Evolutionary conservation across 2,329 filamentous ascomycete species (phyloP).

Genomic region (Pseudocercospora pini-densiflorae): DNA sequence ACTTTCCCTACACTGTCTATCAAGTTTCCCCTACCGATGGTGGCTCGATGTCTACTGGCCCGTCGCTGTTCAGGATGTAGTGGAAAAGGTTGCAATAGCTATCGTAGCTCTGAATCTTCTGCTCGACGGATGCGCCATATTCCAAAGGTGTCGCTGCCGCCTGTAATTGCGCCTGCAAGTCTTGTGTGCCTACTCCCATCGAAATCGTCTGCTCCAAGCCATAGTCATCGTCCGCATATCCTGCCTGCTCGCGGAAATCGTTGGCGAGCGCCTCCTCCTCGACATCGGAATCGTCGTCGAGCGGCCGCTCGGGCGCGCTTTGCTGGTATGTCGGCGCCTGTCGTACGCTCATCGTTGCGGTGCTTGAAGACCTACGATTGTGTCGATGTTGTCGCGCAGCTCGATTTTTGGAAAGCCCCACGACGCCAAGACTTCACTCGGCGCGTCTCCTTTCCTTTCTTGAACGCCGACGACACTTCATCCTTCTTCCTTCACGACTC

Average conservation of each 20-base stretch:
- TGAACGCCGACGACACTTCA: not conserved
- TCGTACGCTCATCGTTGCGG: constrained; percentile 43
- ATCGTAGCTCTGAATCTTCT: constrained; percentile 99
- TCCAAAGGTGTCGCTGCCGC: constrained; percentile 94
- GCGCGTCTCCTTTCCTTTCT: not conserved
- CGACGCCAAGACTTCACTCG: not conserved
- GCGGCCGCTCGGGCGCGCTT: constrained; percentile 41
- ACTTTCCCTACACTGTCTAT: constrained; percentile 8
- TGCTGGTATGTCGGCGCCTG: constrained; percentile 47
- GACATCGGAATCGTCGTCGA: constrained; percentile 74
- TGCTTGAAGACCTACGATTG: constrained; percentile 3
- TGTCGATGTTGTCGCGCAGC: not conserved
- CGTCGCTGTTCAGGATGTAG: constrained; percentile 98
- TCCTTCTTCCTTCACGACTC: not conserved
- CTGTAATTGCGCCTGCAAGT: constrained; percentile 89
- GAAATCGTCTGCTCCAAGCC: constrained; percentile 73
- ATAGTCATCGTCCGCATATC: constrained; percentile 72
- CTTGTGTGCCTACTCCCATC: constrained; percentile 74
- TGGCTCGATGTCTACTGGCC: constrained; percentile 95
- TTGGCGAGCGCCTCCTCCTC: constrained; percentile 96
- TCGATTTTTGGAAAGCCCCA: not conserved
- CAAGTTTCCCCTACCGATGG: constrained; percentile 74
- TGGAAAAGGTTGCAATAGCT: constrained; percentile 99
- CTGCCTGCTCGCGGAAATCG: constrained; percentile 95
- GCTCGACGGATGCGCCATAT: constrained; percentile 92